Evolutionary conservation across 202 grass and related monocot species (phyloP), one percentile per base, ranked within the genome.

Genomic region (Saccharum hybrid): DNA sequence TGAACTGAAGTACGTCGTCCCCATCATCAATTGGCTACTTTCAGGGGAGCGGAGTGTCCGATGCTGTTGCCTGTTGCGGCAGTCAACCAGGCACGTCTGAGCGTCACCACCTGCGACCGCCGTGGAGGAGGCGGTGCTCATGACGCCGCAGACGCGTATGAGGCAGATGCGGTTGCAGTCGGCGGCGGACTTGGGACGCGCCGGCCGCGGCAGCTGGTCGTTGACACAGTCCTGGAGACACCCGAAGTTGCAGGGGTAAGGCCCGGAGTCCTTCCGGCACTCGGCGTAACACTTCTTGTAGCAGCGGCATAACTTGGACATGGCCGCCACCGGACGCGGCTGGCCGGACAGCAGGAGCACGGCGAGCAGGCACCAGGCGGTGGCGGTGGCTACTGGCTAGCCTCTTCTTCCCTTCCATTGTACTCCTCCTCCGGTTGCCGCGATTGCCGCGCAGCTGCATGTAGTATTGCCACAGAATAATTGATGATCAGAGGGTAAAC

Each of bases 191-290:
- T 0, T 19, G 6, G 64, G 34, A 6, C n/a, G 57, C 21, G 73
- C 0, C 2, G 33, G 0, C 33, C 18, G 10, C 5, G 0, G 2
- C 1, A 0, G 4, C 3, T 2, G 9, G 10, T 4, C 16, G 51
- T 36, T 66, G 52, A 38, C 4, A 52, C 73, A 76, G 52, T 76
- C 34, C 19, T 76, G 10, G 33, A 40, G 5, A 34, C 73, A 76
- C 2, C 3, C 13, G 19, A 60, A 21, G 4, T 14, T 14, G 54
- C 73, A 75, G 18, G 21, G 8, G 5, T n/a, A 59, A 19, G 19
- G n/a, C 2, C 8, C 9, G 31, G 7, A 0, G 31, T 14, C 0
- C 18, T 7, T 63, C 60, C 81, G 63, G 70, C 81, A 83, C 0
- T 18, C 42, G 14, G 70, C 7, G 70, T 83, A 83, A 60, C 81